Evolutionary conservation across 768 basidiomycete genomes (phyloP).

Genomic region (Mycena kentingensis): DNA sequence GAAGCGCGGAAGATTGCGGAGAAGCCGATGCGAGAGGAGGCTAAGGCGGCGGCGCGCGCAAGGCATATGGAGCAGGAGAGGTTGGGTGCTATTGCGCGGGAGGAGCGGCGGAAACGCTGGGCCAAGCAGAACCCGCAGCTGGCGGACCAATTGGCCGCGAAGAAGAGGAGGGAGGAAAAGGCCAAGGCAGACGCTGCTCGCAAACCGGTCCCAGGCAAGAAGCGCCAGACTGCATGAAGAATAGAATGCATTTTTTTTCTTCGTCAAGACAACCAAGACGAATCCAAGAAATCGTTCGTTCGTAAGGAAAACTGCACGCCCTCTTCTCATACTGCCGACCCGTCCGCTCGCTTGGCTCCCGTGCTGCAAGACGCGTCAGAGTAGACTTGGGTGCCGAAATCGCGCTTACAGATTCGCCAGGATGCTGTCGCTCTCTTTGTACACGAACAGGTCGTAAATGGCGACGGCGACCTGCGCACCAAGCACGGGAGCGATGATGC

Average conservation of each 20-base stretch:
- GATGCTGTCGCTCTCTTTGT: conserved; percentile 47
- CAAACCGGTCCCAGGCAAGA: neutral
- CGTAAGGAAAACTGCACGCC: too few relatives aligned
- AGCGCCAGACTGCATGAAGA: too few relatives aligned
- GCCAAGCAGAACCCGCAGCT: conserved; percentile 4
- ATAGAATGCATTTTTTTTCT: too few relatives aligned
- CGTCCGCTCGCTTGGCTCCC: too few relatives aligned
- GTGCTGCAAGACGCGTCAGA: too few relatives aligned
- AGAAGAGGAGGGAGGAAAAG: neutral
- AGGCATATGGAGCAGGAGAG: conserved; percentile 11
- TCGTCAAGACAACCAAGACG: too few relatives aligned
- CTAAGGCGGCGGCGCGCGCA: neutral
- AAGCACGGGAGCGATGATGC: conserved; percentile 46
- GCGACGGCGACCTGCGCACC: conserved; percentile 48
- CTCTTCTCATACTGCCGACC: too few relatives aligned
- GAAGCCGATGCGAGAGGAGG: neutral
- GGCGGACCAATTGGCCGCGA: neutral
- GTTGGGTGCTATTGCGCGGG: conserved; percentile 1
- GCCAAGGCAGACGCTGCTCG: neutral
- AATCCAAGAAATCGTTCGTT: too few relatives aligned
- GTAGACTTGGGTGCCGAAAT: too few relatives aligned
- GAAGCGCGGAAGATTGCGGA: conserved; percentile 1
- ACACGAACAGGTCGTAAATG: conserved; percentile 51
- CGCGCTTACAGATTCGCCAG: too few relatives aligned
- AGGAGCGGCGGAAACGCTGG: conserved; percentile 6